These are phyloP conservation scores for Betula pendula DNA, from an alignment of 306 rosid genomes.

Conservation along the genomic window DNA sequence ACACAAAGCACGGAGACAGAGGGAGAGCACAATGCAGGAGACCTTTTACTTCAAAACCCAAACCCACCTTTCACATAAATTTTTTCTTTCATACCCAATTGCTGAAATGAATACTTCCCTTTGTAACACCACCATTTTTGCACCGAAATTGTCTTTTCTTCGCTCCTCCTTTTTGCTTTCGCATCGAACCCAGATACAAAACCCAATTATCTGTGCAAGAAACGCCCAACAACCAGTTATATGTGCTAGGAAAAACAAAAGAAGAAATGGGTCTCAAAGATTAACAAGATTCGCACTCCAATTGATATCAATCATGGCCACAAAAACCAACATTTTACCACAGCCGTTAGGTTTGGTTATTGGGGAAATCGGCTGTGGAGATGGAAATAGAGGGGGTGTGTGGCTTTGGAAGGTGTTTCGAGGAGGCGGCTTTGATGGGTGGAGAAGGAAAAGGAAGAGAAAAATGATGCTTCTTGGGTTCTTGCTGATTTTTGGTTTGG, in stretches of 20 bases:
- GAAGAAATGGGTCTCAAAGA: slow-evolving; percentile 16
- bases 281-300: slow-evolving; percentile 14
- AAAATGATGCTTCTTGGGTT: slow-evolving; percentile 25
- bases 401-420: slow-evolving; percentile 34
- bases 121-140: background rate
- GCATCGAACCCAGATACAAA: background rate
- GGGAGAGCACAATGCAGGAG: slow-evolving; percentile 21
- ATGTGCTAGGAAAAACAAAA: slow-evolving; percentile 22
- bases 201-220: background rate
- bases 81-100: background rate
- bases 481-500: slow-evolving; percentile 29
- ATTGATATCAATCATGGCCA: slow-evolving; percentile 20
- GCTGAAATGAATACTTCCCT: background rate
- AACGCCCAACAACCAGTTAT: background rate
- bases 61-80: background rate
- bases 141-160: slow-evolving; percentile 5
- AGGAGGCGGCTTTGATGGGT: slow-evolving; percentile 34
- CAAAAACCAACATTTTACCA: slow-evolving; percentile 34
- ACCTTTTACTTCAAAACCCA: slow-evolving; percentile 19
- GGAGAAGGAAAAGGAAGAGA: slow-evolving; percentile 27
- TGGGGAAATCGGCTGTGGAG: slow-evolving; percentile 30
- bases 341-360: slow-evolving; percentile 30
- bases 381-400: slow-evolving; percentile 24
- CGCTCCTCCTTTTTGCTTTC: background rate
- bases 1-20: background rate